Base-by-base conservation (phyloP, 2,329 filamentous ascomycete genomes). In the Cladorrhinum sp. region DNA sequence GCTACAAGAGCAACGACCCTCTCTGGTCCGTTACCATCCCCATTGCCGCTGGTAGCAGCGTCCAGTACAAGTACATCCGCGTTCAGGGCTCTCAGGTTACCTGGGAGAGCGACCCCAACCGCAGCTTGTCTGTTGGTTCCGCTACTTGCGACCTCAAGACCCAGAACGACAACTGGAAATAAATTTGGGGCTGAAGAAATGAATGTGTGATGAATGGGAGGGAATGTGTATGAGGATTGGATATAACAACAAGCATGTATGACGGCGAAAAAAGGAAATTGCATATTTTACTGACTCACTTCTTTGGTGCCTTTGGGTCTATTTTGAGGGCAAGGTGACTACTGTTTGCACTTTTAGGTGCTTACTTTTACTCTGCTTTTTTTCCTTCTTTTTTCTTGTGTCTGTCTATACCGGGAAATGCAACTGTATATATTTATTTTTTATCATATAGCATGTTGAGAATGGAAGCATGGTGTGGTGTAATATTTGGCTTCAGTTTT, bases 41-140 rank as follows among this genome's bases (percentile, higher is more conserved):
- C 1, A 72, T 92, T 16, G 73, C 77, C 0, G 78, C 84, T 0
- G 87, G 87, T 2, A 77, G 78, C 53, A 74, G 72, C 2, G 76
- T 91, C 49, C 69, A 85, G 75, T 91, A 90, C 73, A 91, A 91
- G 76, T 92, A 85, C 54, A 49, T 57, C 24, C 54, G 54, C 23
- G 54, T 57, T 48, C 20, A 23, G 10, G 54, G 54, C 10, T 51
- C 49, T 16, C 20, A 24, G 20, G 54, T 57, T 9, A 57, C 33
- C 23, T 91, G 88, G 88, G 88, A 92, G 72, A 80, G 76, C 56
- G 85, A 85, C 21, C 74, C 76, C 0, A 79, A 85, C 69, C 79
- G 77, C 50, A 69, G 70, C 18, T 75, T 76, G 63, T 76, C 73
- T 2, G 73, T 77, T 7, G 62, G 73, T 0, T 62, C 62, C 10